Evolutionary conservation across 2,329 filamentous ascomycete species (phyloP).

Genomic region (Aspergillus sp.): DNA sequence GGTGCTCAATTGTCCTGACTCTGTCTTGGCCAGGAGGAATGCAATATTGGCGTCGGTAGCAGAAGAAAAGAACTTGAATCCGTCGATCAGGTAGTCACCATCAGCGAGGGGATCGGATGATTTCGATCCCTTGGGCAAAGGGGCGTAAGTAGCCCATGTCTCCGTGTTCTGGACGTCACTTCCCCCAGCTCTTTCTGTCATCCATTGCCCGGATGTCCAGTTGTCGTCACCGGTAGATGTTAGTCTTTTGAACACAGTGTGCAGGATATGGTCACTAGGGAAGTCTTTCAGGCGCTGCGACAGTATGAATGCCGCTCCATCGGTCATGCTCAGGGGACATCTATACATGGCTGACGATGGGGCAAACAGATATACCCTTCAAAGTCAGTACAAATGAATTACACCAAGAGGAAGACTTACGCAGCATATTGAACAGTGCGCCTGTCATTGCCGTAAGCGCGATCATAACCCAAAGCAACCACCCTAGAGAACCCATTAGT

Average conservation of each 20-base stretch:
- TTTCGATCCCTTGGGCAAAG: neutral
- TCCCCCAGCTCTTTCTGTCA: slow-evolving; percentile 70
- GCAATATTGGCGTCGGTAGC: slow-evolving; percentile 66
- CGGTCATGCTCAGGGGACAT: slow-evolving; percentile 65
- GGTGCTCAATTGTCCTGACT: slow-evolving; percentile 53
- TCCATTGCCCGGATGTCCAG: slow-evolving; percentile 77
- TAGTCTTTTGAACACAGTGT: slow-evolving; percentile 1
- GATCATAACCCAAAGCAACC: slow-evolving; percentile 26
- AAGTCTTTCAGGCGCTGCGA: slow-evolving; percentile 9
- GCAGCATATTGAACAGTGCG: slow-evolving; percentile 26
- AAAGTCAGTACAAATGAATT: no score
- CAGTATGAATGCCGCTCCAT: slow-evolving; percentile 39
- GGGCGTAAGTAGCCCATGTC: slow-evolving; percentile 50
- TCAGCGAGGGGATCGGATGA: neutral
- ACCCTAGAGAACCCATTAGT: slow-evolving; percentile 14
- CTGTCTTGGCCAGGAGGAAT: slow-evolving; percentile 63
- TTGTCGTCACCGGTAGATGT: neutral
- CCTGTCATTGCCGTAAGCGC: slow-evolving; percentile 20
- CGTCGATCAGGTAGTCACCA: slow-evolving; percentile 50
- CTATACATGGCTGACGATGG: no score
- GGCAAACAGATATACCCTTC: slow-evolving; percentile 18
- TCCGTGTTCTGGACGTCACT: slow-evolving; percentile 70
- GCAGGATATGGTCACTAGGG: neutral
- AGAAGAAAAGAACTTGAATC: slow-evolving; percentile 72
- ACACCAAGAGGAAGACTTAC: no score